These are phyloP conservation scores for Salvia miltiorrhiza DNA, from an alignment of 257 asterid genomes.

Conservation along the genomic window DNA sequence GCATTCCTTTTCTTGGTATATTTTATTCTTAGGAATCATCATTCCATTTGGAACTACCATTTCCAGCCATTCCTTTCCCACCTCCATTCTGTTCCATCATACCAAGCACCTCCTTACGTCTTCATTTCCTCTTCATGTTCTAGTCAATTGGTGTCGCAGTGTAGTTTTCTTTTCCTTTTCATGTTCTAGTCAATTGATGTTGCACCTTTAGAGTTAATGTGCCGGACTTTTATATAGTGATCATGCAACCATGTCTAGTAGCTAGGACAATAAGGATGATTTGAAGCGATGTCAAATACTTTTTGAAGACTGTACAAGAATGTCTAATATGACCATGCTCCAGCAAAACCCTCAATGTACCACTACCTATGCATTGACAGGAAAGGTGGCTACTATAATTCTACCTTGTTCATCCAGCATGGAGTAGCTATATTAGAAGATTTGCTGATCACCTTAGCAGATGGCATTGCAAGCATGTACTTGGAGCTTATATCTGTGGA, in stretches of 20 bases:
- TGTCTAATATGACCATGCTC: not conserved
- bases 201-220: slow-evolving; percentile 5
- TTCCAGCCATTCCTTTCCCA: no score
- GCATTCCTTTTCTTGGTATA: no score
- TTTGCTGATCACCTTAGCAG: slow-evolving; percentile 78
- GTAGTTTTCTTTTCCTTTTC: slow-evolving; percentile 2
- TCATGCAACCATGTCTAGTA: slow-evolving; percentile 4
- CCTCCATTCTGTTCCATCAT: no score
- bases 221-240: not conserved
- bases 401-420: slow-evolving; percentile 63
- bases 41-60: no score
- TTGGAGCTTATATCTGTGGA: slow-evolving; percentile 97
- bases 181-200: slow-evolving; percentile 10
- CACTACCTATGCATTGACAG: slow-evolving; percentile 41
- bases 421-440: slow-evolving; percentile 79
- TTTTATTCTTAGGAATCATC: no score
- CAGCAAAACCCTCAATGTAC: slow-evolving; percentile 8
- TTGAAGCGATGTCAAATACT: not conserved
- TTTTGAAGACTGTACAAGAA: slow-evolving; percentile 1
- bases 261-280: not conserved
- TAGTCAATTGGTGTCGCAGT: slow-evolving; percentile 14
- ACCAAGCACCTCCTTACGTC: no score
- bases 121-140: not conserved
- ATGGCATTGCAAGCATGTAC: slow-evolving; percentile 90
- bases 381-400: slow-evolving; percentile 55